phyloP scores from a whole-genome alignment of 192 early-diverging fungal species.

The Mortierella hygrophila region DNA sequence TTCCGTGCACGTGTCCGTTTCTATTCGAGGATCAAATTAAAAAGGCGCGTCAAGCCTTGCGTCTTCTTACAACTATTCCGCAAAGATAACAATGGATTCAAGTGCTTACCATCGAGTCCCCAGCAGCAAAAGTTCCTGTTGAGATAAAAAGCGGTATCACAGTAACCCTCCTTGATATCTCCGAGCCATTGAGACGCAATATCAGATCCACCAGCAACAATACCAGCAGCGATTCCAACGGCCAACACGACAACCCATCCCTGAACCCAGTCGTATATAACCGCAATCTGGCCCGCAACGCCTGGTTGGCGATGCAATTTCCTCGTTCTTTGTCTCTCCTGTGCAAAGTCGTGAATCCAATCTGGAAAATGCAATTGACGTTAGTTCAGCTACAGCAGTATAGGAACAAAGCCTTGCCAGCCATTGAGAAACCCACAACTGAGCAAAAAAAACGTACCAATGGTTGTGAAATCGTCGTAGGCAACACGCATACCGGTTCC shows the following conservation, averaged over 20 bases:
- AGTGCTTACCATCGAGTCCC: slow-evolving; percentile 63
- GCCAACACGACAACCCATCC: slow-evolving; percentile 88
- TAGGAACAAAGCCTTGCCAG: background rate
- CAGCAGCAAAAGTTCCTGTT: slow-evolving; percentile 87
- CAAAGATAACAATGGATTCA: background rate
- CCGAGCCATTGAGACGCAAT: slow-evolving; percentile 86
- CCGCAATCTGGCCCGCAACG: slow-evolving; percentile 68
- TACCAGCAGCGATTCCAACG: slow-evolving; percentile 69
- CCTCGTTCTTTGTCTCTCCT: slow-evolving; percentile 80
- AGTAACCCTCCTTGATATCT: slow-evolving; percentile 88
- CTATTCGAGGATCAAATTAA: slow-evolving; percentile 16
- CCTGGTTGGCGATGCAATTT: slow-evolving; percentile 67
- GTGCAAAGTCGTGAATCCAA: slow-evolving; percentile 92
- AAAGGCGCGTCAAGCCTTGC: background rate
- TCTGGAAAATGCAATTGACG: slow-evolving; percentile 59
- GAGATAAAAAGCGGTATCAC: slow-evolving; percentile 80
- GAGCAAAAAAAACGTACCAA: slow-evolving; percentile 36
- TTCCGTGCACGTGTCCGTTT: slow-evolving; percentile 38
- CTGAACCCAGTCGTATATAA: slow-evolving; percentile 82
- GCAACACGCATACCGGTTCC: slow-evolving; percentile 61
- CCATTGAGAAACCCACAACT: background rate
- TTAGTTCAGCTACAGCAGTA: background rate
- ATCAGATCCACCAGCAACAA: slow-evolving; percentile 78
- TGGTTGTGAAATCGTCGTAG: slow-evolving; percentile 75
- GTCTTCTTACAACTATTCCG: background rate